Percentiles rank a stretch among this genome's conserved stretches.
Evolutionary conservation across 805 yeast genomes (phyloP).

Genomic region (Schwanniomyces vanrijiae): DNA sequence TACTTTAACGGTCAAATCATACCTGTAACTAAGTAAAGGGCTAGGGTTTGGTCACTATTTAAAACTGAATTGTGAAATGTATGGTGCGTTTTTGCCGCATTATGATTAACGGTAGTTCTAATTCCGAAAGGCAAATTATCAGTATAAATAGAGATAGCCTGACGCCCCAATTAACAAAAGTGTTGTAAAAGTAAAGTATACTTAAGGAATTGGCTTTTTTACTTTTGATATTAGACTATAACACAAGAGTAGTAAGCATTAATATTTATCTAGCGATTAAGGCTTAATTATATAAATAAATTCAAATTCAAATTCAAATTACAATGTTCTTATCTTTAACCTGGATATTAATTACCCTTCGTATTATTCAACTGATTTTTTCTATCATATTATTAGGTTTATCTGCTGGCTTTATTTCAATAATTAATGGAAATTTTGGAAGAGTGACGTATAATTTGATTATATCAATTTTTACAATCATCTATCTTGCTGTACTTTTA

Average conservation of each 20-base stretch:
- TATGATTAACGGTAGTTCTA: not conserved
- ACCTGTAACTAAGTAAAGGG: too few relatives aligned
- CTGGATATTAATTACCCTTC: not conserved
- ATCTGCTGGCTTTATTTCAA: constrained; percentile 4
- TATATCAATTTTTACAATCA: not conserved
- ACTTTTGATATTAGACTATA: not conserved
- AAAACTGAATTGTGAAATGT: not conserved
- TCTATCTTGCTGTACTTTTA: not conserved
- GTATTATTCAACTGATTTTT: not conserved
- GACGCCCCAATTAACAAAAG: not conserved
- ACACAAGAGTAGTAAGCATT: not conserved
- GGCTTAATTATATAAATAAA: too few relatives aligned
- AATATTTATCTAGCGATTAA: too few relatives aligned
- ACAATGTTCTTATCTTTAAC: not conserved
- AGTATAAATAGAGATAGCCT: not conserved
- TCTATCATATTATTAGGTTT: constrained; percentile 6
- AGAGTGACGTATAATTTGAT: constrained; percentile 5
- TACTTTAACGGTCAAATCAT: not conserved
- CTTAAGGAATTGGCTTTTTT: not conserved
- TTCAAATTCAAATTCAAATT: not conserved
- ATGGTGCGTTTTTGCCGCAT: not conserved
- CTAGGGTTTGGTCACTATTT: not conserved
- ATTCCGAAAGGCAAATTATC: not conserved
- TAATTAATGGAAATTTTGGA: not conserved
- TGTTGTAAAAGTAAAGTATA: not conserved